Conservation (phyloP, 768 basidiomycete species). For the Termitomyces heimii region DNA sequence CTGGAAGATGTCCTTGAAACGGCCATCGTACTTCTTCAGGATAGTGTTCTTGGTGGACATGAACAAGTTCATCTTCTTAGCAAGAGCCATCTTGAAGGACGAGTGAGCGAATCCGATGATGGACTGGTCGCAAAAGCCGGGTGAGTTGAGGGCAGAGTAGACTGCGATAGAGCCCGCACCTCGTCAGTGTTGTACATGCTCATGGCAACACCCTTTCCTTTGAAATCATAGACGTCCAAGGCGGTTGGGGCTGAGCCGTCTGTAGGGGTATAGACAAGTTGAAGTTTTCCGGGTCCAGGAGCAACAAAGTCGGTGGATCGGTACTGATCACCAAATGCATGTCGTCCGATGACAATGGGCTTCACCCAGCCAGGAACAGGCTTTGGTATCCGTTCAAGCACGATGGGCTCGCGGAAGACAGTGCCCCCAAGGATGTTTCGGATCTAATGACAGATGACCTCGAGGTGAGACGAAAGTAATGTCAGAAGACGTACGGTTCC, state of each 20-base stretch:
- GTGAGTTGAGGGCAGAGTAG: background rate
- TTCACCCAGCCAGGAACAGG: conserved; percentile 96
- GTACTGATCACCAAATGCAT: conserved; percentile 98
- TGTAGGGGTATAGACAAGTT: conserved; percentile 83
- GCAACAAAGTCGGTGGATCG: conserved; percentile 91
- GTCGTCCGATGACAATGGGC: conserved; percentile 94
- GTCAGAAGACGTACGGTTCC: conserved; percentile 61
- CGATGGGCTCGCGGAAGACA: conserved; percentile 98
- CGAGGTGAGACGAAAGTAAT: background rate
- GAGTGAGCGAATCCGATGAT: conserved; percentile 95
- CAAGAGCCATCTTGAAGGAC: conserved; percentile 93
- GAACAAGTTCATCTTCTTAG: conserved; percentile 82
- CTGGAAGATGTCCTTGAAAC: conserved; percentile 99
- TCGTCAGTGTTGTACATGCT: conserved; percentile 99
- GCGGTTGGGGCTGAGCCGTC: conserved; percentile 63
- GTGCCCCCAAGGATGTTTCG: conserved; percentile 98
- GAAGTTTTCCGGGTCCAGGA: conserved; percentile 89
- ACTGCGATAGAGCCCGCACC: conserved; percentile 27
- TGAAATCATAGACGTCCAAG: conserved; percentile 91
- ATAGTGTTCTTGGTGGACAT: conserved; percentile 99
- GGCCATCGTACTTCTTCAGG: conserved; percentile 95
- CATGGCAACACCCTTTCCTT: conserved; percentile 88
- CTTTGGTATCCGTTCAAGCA: conserved; percentile 84
- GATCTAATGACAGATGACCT: conserved; percentile 44
- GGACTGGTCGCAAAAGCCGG: conserved; percentile 39